These are phyloP conservation scores for Discostella pseudostelligera DNA, from an alignment of 108 stramenopile species.

Conservation along the genomic window DNA sequence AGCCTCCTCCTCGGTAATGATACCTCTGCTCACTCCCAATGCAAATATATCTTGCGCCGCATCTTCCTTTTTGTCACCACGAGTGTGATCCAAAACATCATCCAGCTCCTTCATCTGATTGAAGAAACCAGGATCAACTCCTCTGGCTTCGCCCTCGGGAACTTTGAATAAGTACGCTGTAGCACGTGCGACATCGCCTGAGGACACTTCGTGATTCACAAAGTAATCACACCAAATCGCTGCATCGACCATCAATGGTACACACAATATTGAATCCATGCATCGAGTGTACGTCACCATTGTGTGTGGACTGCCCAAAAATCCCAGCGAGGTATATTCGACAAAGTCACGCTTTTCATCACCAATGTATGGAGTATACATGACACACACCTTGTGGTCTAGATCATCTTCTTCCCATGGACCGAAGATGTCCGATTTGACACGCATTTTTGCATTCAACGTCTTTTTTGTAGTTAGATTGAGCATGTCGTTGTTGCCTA, in stretches of 20 bases:
- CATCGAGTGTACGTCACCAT: constrained; percentile 89
- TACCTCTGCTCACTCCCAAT: constrained; percentile 37
- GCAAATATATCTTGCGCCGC: constrained; percentile 17
- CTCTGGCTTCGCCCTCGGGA: constrained; percentile 66
- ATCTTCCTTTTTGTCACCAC: constrained; percentile 4
- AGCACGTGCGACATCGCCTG: constrained; percentile 59
- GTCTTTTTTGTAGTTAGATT: constrained; percentile 71
- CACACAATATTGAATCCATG: constrained; percentile 87
- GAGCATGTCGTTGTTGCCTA: constrained; percentile 91
- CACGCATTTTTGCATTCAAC: constrained; percentile 77
- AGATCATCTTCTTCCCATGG: constrained; percentile 75
- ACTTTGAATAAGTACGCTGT: constrained; percentile 91
- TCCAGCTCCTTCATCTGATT: constrained; percentile 58
- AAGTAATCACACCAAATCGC: constrained; percentile 87
- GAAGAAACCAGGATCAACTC: constrained; percentile 62
- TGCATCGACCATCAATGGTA: constrained; percentile 82
- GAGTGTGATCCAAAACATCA: constrained; percentile 33
- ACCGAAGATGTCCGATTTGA: constrained; percentile 77
- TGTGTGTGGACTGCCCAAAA: constrained; percentile 72
- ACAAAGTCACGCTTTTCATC: constrained; percentile 90
- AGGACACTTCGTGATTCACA: constrained; percentile 41
- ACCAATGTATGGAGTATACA: constrained; percentile 84
- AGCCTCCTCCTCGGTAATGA: constrained; percentile 43
- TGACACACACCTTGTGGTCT: constrained; percentile 80
- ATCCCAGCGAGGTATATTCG: constrained; percentile 81